Percentiles rank a stretch among this genome's conserved stretches.
Conservation (phyloP, 148 eudicot genomes). For the Silene latifolia region DNA sequence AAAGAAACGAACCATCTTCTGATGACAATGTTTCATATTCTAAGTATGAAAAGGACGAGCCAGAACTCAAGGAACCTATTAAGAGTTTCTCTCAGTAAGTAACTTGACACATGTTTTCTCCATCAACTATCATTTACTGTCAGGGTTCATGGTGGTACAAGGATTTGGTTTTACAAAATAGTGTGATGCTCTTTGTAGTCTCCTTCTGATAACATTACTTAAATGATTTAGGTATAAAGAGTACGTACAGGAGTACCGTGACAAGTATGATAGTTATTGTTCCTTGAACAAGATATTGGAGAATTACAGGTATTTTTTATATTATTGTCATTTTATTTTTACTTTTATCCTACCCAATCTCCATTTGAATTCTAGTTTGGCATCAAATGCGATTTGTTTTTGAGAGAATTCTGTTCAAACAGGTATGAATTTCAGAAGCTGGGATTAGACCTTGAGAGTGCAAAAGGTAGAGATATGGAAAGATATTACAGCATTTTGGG, state of each 20-base stretch:
- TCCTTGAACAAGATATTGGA: conserved; percentile 73
- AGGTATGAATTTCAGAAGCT: conserved; percentile 68
- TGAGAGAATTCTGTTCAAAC: conserved; percentile 15
- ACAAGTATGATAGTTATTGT: conserved; percentile 76
- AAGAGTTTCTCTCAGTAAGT: conserved; percentile 74
- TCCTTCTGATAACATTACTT: not conserved
- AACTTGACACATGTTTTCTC: conserved; percentile 4
- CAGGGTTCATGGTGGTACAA: not conserved
- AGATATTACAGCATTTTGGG: conserved; percentile 53
- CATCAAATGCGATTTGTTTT: not conserved
- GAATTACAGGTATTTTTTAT: conserved; percentile 48
- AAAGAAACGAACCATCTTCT: conserved; percentile 63
- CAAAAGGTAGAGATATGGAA: conserved; percentile 63
- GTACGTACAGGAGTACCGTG: conserved; percentile 76
- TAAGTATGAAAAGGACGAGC: conserved; percentile 85
- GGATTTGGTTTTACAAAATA: not conserved
- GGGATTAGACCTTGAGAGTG: conserved; percentile 72
- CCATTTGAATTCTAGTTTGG: not conserved
- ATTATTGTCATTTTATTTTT: not conserved
- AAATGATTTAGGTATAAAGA: conserved; percentile 61
- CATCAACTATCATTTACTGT: conserved; percentile 5
- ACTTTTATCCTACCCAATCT: not conserved
- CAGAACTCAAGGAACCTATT: conserved; percentile 87
- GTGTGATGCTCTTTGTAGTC: not conserved
- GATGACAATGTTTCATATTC: conserved; percentile 66